Base-by-base conservation (phyloP, 176 grass and related monocot species). In the Musa itinerans region DNA sequence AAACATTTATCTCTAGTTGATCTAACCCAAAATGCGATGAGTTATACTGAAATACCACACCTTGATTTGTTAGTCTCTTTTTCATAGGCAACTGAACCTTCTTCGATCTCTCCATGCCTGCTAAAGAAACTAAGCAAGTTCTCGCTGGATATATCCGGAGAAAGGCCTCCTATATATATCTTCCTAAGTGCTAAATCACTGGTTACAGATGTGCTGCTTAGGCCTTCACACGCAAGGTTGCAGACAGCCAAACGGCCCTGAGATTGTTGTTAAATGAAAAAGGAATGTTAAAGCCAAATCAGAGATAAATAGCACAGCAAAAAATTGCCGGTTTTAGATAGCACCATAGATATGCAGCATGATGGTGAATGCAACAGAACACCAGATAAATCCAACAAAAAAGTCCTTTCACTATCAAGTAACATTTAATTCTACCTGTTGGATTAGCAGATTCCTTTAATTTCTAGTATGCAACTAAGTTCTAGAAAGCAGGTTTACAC, bases 1-100 rank as follows among this genome's bases (percentile, higher is more conserved):
- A 8, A n/a, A 49, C 23, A 20, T 62, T 62, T 5, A 20, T 16
- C 27, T 17, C 0, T 20, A 49, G 25, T 48, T 13, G 14, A 12
- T 21, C 10, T 7, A 43, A 43, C 34, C 2, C 17, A 76, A 25
- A 50, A 50, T 62, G 13, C 2, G 11, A 50, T n/a, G 29, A 48
- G 10, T 13, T 29, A 9, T 63, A 48, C 12, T 62, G 11, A 43
- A 48, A 62, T 43, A 21, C 9, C 8, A 16, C 49, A 76, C 74
- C 74, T 29, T 50, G 74, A 76, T 63, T 49, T 76, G 74, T 76
- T 76, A 62, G 27, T 76, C 16, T 76, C 55, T 49, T 76, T 76
- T 50, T 76, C 56, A 23, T 76, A 76, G 43, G 74, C 74, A 24
- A 76, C 74, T 14, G 74, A 76, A 27, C 74, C 74, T 76, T 76